Evolutionary conservation across 2,329 filamentous ascomycete species (phyloP).

Genomic region (Talaromyces atroroseus): DNA sequence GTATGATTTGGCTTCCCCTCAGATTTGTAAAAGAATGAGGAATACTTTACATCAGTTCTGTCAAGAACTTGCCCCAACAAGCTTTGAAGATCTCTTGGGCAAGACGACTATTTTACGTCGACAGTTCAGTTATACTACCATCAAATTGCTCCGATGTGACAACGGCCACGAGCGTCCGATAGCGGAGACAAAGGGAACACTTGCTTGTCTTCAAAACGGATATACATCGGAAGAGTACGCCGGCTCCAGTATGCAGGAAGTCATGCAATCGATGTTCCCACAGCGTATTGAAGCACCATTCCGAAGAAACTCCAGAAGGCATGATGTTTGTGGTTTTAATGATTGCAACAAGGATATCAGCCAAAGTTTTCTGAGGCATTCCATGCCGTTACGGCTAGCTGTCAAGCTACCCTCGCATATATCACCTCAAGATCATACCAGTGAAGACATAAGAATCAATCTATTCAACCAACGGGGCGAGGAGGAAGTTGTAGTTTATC

Average conservation of each 20-base stretch:
- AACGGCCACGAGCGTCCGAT: neutral
- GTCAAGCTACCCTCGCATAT: conserved; percentile 14
- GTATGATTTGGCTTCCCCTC: neutral
- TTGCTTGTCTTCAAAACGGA: neutral
- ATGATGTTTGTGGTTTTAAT: neutral
- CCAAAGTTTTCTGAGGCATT: conserved; percentile 25
- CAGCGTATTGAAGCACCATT: neutral
- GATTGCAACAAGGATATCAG: conserved; percentile 18
- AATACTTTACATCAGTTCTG: neutral
- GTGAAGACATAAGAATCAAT: conserved; percentile 19
- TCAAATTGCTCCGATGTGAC: neutral
- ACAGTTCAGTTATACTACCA: conserved; percentile 1
- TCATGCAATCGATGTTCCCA: conserved; percentile 1
- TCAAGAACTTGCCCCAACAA: neutral
- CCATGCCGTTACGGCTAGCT: conserved; percentile 27
- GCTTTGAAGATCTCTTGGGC: neutral
- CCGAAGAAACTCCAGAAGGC: neutral
- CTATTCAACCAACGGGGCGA: conserved; percentile 17
- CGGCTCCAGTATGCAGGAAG: neutral
- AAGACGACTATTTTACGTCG: conserved; percentile 4
- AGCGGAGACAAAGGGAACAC: neutral
- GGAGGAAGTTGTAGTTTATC: conserved; percentile 23
- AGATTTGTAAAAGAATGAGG: neutral
- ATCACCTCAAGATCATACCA: conserved; percentile 21
- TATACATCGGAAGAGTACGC: neutral